Conservation (phyloP, 495 filamentous ascomycete genomes). For the Neurospora pannonica region DNA sequence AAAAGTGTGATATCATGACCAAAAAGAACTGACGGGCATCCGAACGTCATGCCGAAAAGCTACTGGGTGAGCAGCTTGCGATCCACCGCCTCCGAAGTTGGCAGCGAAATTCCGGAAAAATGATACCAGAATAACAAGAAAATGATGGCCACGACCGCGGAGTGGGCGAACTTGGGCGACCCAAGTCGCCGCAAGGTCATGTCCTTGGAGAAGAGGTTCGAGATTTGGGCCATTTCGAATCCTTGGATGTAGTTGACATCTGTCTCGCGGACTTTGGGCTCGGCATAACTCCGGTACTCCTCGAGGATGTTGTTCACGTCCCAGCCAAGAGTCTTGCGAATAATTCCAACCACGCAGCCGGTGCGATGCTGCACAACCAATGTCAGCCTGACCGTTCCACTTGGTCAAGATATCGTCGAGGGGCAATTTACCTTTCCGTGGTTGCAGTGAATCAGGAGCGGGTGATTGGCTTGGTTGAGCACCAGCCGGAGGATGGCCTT, state of each 20-base stretch:
- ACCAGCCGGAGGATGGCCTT: slow-evolving; percentile 53
- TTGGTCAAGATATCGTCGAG: not conserved
- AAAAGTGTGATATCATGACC: not conserved
- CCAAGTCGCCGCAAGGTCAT: slow-evolving; percentile 5
- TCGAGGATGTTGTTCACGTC: slow-evolving; percentile 42
- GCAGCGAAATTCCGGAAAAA: slow-evolving; percentile 11
- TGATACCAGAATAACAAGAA: slow-evolving; percentile 19
- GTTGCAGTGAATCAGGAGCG: slow-evolving; percentile 78
- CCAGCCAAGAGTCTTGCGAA: slow-evolving; percentile 59
- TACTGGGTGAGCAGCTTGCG: not conserved
- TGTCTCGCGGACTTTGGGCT: slow-evolving; percentile 48
- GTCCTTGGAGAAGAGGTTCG: slow-evolving; percentile 13
- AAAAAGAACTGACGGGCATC: not conserved
- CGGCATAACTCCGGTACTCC: slow-evolving; percentile 62
- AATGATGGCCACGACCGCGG: slow-evolving; percentile 14
- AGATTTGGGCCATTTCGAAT: slow-evolving; percentile 25
- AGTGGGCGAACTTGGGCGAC: slow-evolving; percentile 14
- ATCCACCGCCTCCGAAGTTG: not conserved
- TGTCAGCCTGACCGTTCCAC: slow-evolving; percentile 9
- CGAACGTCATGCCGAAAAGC: not conserved
- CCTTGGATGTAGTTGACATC: slow-evolving; percentile 41
- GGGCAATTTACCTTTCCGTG: slow-evolving; percentile 59
- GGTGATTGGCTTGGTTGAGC: slow-evolving; percentile 57
- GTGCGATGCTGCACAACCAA: slow-evolving; percentile 57
- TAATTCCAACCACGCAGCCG: slow-evolving; percentile 65